Percentiles rank a stretch among this genome's conserved stretches.
phyloP scores from a whole-genome alignment of 2,329 filamentous ascomycete species.

The Cryphonectria carpinicola region DNA sequence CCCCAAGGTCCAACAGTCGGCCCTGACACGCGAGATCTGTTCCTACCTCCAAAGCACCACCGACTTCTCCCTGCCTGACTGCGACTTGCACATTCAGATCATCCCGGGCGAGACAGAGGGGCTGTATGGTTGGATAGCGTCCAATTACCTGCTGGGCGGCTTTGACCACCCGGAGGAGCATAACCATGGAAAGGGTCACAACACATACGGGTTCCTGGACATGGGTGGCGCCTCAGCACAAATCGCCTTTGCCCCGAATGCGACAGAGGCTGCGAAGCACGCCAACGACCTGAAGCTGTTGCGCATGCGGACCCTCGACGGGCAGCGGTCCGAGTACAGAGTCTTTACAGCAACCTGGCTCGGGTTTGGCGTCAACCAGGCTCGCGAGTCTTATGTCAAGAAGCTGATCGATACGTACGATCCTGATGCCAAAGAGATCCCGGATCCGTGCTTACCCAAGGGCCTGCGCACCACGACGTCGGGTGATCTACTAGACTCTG shows the following conservation, averaged over 20 bases:
- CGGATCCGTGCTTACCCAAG: conserved; percentile 87
- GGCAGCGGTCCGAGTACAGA: conserved; percentile 75
- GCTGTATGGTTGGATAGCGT: conserved; percentile 95
- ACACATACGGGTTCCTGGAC: conserved; percentile 96
- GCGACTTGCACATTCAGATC: conserved; percentile 85
- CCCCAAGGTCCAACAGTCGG: conserved; percentile 70
- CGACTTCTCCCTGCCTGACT: conserved; percentile 86
- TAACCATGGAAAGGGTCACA: conserved; percentile 82
- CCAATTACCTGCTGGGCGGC: conserved; percentile 91
- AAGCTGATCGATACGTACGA: conserved; percentile 69
- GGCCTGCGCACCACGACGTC: conserved; percentile 75
- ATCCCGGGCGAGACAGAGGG: conserved; percentile 96
- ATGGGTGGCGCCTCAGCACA: conserved; percentile 98
- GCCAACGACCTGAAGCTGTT: conserved; percentile 86
- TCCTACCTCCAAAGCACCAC: conserved; percentile 78
- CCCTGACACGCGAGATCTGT: conserved; percentile 79
- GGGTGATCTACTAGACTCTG: conserved; percentile 58
- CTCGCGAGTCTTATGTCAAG: conserved; percentile 82
- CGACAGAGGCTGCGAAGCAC: conserved; percentile 87
- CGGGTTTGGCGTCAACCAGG: conserved; percentile 95
- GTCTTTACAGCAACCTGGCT: conserved; percentile 98
- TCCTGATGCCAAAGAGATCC: conserved; percentile 67
- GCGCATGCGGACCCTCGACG: conserved; percentile 82
- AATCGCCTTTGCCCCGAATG: conserved; percentile 95
- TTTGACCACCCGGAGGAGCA: conserved; percentile 80